phyloP scores from a whole-genome alignment of 2,329 filamentous ascomycete species.

The Didymella pinodella region DNA sequence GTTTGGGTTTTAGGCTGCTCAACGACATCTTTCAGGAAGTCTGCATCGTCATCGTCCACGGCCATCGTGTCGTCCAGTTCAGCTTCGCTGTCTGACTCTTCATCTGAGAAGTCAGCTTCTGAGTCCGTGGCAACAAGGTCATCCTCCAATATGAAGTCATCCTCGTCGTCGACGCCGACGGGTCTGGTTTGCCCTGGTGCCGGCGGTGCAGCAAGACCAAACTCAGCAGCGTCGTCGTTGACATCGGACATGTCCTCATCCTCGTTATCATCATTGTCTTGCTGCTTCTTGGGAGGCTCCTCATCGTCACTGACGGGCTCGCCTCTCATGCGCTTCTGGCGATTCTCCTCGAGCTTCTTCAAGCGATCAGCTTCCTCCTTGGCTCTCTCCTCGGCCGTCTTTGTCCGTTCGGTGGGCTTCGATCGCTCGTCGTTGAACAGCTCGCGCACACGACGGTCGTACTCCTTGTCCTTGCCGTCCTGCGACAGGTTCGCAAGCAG shows the following conservation, averaged over 20 bases:
- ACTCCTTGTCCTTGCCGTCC: slow-evolving; percentile 79
- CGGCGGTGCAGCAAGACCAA: slow-evolving; percentile 67
- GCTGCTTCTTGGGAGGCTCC: slow-evolving; percentile 57
- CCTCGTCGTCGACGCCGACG: slow-evolving; percentile 78
- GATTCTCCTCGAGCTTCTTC: slow-evolving; percentile 81
- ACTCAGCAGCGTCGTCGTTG: slow-evolving; percentile 66
- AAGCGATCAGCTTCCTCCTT: slow-evolving; percentile 79
- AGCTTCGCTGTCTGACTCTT: slow-evolving; percentile 41
- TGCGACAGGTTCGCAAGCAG: slow-evolving; percentile 68
- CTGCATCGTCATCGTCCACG: slow-evolving; percentile 58
- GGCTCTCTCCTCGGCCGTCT: slow-evolving; percentile 62
- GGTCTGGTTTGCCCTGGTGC: slow-evolving; percentile 53
- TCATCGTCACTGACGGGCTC: slow-evolving; percentile 76
- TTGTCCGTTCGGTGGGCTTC: slow-evolving; percentile 84
- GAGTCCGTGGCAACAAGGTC: slow-evolving; percentile 86
- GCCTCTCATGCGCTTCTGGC: slow-evolving; percentile 86
- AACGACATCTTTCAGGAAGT: slow-evolving; percentile 57
- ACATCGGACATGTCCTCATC: slow-evolving; percentile 43
- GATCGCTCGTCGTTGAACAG: slow-evolving; percentile 85
- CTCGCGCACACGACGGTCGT: slow-evolving; percentile 83
- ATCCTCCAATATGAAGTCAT: slow-evolving; percentile 91
- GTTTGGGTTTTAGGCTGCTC: slow-evolving; percentile 36
- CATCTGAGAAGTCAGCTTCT: slow-evolving; percentile 51
- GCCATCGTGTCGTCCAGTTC: slow-evolving; percentile 49
- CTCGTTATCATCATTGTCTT: slow-evolving; percentile 47